phyloP scores from a whole-genome alignment of 768 basidiomycete genomes.

The Phylloporus sp. region DNA sequence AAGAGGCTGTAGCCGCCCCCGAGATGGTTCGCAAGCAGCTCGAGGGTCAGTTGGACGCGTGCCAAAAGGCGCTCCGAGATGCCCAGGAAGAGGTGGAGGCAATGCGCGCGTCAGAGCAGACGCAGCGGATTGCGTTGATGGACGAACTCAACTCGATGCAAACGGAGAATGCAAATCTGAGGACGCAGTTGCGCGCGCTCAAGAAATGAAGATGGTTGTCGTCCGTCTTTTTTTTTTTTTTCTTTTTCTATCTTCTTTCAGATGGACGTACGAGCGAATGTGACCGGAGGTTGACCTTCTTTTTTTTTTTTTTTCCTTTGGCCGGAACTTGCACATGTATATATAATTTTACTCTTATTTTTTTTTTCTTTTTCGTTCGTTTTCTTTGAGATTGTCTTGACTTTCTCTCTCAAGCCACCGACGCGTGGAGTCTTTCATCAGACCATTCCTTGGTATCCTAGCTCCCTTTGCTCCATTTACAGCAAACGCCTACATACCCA shows the following conservation, averaged over 20 bases:
- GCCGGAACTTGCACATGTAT: not conserved
- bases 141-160: conserved; percentile 86
- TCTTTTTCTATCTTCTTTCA: not conserved
- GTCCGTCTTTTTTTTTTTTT: not conserved
- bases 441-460: not conserved
- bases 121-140: conserved; percentile 76
- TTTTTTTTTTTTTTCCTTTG: not conserved
- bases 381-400: not conserved
- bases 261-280: not conserved
- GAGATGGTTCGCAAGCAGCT: conserved; percentile 57
- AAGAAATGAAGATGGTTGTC: conserved; percentile 31
- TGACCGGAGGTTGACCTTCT: too few relatives aligned
- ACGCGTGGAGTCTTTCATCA: not conserved
- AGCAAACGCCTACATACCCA: conserved; percentile 1
- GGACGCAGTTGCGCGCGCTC: conserved; percentile 64
- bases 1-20: conserved; percentile 35
- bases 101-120: conserved; percentile 69
- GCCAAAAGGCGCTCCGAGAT: conserved; percentile 55
- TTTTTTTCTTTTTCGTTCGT: not conserved
- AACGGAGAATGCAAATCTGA: conserved; percentile 68
- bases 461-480: not conserved
- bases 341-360: not conserved
- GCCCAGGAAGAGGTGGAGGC: conserved; percentile 67
- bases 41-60: conserved; percentile 59
- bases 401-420: not conserved